Evolutionary conservation across 495 filamentous ascomycete species (phyloP).

Genomic region (Emericellopsis terricola): DNA sequence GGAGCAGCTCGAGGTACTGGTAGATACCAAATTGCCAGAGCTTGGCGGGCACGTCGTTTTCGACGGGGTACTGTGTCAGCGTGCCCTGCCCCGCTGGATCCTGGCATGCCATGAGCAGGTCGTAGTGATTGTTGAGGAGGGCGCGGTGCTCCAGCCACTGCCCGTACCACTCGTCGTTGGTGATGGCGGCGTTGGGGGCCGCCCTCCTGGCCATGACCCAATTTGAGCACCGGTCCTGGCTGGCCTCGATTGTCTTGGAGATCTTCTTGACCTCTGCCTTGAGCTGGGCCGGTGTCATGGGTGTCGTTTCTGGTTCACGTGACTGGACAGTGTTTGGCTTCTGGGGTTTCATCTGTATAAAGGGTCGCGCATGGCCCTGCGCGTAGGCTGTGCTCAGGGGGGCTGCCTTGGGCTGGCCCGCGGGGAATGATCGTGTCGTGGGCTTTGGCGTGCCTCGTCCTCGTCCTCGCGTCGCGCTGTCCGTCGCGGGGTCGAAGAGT

Average conservation of each 20-base stretch:
- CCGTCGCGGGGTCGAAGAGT: too few relatives aligned
- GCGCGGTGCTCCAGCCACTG: slow-evolving; percentile 46
- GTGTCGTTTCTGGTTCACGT: slow-evolving; percentile 41
- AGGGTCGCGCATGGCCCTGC: too few relatives aligned
- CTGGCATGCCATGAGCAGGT: slow-evolving; percentile 57
- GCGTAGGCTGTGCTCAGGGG: too few relatives aligned
- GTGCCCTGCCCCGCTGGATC: slow-evolving; percentile 48
- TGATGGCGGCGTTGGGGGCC: too few relatives aligned
- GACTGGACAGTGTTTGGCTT: too few relatives aligned
- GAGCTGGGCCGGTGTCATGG: slow-evolving; percentile 61
- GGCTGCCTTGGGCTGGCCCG: too few relatives aligned
- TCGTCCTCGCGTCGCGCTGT: too few relatives aligned
- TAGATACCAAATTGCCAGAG: slow-evolving; percentile 55
- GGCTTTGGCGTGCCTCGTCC: too few relatives aligned
- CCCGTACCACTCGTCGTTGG: slow-evolving; percentile 51
- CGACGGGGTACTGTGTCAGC: slow-evolving; percentile 38
- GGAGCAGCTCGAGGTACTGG: slow-evolving; percentile 55
- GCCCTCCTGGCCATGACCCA: too few relatives aligned
- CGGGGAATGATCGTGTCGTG: too few relatives aligned
- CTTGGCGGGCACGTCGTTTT: slow-evolving; percentile 63
- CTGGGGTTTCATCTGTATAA: not conserved
- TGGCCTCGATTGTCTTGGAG: slow-evolving; percentile 63
- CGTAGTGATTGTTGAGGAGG: slow-evolving; percentile 49
- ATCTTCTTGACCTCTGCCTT: slow-evolving; percentile 54
- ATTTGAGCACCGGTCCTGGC: slow-evolving; percentile 36